phyloP scores from a whole-genome alignment of 495 filamentous ascomycete genomes.

The Immersiella caudata region DNA sequence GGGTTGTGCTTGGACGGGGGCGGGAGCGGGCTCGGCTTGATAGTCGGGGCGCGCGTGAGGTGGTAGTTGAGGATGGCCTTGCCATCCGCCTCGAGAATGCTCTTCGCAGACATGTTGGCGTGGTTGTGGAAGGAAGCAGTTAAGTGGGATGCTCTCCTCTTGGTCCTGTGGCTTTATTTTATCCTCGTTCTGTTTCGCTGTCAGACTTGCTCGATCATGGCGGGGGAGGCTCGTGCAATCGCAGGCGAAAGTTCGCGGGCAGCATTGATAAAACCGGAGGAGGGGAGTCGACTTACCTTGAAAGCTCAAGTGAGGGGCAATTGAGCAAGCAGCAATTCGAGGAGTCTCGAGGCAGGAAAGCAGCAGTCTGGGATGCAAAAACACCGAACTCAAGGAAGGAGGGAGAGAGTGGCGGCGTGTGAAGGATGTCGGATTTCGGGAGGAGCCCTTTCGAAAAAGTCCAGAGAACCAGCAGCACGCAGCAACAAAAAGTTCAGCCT shows the following conservation, averaged over 20 bases:
- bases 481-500: slow-evolving; percentile 24
- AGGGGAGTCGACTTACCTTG: slow-evolving; percentile 9
- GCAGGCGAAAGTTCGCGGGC: slow-evolving; percentile 1
- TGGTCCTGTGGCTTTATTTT: slow-evolving; percentile 18
- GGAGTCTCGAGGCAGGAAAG: slow-evolving; percentile 14
- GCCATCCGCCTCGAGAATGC: slow-evolving; percentile 98
- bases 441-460: slow-evolving; percentile 18
- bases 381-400: slow-evolving; percentile 8
- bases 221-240: slow-evolving; percentile 1
- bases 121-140: slow-evolving; percentile 28
- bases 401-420: slow-evolving; percentile 14
- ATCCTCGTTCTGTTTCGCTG: slow-evolving; percentile 15
- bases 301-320: slow-evolving; percentile 20
- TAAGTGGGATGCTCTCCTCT: slow-evolving; percentile 19
- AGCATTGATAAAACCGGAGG: not conserved
- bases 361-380: not conserved
- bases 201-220: slow-evolving; percentile 6
- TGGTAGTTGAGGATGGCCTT: slow-evolving; percentile 99
- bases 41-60: slow-evolving; percentile 95
- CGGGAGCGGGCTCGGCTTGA: slow-evolving; percentile 96
- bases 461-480: slow-evolving; percentile 3
- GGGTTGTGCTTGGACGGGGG: slow-evolving; percentile 85
- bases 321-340: slow-evolving; percentile 18
- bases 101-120: slow-evolving; percentile 93
- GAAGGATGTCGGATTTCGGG: slow-evolving; percentile 23